Percentiles rank a stretch among this genome's conserved stretches.
Evolutionary conservation across 495 filamentous ascomycete genomes (phyloP).

Genomic region (Talaromyces stipitatus): DNA sequence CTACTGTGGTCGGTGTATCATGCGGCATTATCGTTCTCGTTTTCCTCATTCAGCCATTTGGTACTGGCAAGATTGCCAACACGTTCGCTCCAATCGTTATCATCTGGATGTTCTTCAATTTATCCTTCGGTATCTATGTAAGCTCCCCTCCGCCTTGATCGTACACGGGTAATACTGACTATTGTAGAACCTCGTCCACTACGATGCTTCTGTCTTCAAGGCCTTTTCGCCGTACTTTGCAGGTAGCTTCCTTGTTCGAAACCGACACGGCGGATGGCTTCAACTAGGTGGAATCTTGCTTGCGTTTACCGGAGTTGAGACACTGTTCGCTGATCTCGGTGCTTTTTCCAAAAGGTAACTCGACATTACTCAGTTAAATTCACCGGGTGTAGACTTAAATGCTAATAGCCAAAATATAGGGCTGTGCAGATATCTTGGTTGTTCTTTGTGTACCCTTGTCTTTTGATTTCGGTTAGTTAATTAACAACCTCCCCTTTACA

Average conservation of each 20-base stretch:
- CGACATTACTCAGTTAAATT: no score
- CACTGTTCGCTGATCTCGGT: conserved; percentile 67
- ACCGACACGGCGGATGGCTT: conserved; percentile 55
- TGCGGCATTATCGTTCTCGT: conserved; percentile 63
- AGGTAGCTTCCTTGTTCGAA: conserved; percentile 51
- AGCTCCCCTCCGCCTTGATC: conserved; percentile 2
- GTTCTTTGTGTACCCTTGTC: conserved; percentile 54
- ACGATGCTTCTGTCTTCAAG: conserved; percentile 57
- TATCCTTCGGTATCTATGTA: conserved; percentile 59
- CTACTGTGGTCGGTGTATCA: conserved; percentile 56
- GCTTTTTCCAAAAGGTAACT: conserved; percentile 47
- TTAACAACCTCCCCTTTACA: not conserved
- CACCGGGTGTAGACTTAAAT: no score
- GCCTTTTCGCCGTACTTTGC: conserved; percentile 64
- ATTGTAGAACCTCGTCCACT: conserved; percentile 46
- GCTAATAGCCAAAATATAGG: conserved; percentile 9
- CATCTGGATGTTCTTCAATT: conserved; percentile 64
- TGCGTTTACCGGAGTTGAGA: conserved; percentile 68
- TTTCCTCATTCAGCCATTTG: conserved; percentile 64
- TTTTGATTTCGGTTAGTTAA: conserved; percentile 46
- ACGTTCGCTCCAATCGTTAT: conserved; percentile 68
- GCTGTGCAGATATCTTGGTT: conserved; percentile 63
- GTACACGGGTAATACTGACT: not conserved
- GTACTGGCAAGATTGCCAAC: conserved; percentile 54
- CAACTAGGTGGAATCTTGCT: conserved; percentile 63